These are phyloP conservation scores for Rhytidiadelphus loreus DNA, from an alignment of 225 moss, liverwort and hornwort genomes.

Conservation along the genomic window DNA sequence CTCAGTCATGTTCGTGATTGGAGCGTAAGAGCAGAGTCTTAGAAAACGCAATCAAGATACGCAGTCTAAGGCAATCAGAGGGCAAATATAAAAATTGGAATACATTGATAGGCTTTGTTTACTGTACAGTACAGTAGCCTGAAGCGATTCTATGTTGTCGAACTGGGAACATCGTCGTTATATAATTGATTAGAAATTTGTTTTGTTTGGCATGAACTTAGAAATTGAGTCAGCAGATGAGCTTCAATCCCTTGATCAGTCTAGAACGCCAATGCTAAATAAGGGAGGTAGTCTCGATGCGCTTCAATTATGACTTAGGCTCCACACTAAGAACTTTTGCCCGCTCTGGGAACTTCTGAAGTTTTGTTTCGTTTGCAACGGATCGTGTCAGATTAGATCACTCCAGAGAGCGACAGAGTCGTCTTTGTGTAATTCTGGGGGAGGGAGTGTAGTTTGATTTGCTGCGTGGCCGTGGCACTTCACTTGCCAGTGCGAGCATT, in stretches of 20 bases:
- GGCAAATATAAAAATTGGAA: neutral
- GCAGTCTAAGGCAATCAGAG: neutral
- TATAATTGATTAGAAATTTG: too few relatives aligned
- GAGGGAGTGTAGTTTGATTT: neutral
- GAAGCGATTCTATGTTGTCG: neutral
- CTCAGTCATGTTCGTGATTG: neutral
- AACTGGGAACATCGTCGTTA: neutral
- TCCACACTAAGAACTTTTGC: neutral
- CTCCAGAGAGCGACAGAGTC: neutral
- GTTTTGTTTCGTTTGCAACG: neutral
- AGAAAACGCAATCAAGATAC: too few relatives aligned
- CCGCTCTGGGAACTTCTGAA: too few relatives aligned
- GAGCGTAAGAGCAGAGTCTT: neutral
- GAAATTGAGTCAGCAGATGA: neutral
- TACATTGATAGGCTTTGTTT: too few relatives aligned
- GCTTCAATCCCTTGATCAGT: neutral
- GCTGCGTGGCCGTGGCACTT: neutral
- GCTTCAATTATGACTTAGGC: too few relatives aligned
- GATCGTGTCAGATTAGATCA: neutral
- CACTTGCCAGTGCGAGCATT: neutral
- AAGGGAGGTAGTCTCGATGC: too few relatives aligned
- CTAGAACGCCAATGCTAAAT: too few relatives aligned
- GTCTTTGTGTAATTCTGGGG: too few relatives aligned
- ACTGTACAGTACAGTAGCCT: neutral
- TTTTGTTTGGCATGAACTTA: neutral